A percentile compares a stretch with the other conserved stretches of the same genome.
Evolutionary conservation across 371 early-diverging fungal genomes (phyloP).

Genomic region (Catenaria anguillulae): DNA sequence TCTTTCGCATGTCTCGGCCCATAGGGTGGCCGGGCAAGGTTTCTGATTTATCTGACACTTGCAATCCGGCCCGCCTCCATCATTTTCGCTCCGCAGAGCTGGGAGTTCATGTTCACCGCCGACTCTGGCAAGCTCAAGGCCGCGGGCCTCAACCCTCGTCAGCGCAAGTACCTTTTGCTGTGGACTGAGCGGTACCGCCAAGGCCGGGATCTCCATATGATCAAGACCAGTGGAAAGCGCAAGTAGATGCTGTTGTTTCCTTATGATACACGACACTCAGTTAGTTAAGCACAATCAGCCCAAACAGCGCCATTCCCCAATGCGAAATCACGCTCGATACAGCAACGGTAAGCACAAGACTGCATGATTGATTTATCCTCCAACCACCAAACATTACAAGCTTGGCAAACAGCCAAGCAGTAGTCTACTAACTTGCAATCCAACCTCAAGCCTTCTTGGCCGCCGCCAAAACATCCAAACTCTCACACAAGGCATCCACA

Average conservation of each 20-base stretch:
- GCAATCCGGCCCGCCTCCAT: not conserved
- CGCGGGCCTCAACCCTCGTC: slow-evolving; percentile 3
- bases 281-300: no score
- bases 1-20: no score
- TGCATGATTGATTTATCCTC: no score
- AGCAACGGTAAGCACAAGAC: no score
- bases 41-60: no score
- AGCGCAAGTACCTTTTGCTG: slow-evolving; percentile 5
- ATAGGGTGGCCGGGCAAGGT: no score
- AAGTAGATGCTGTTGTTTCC: not conserved
- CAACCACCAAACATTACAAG: no score
- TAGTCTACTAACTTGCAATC: not conserved
- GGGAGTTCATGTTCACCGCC: slow-evolving; percentile 2
- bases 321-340: no score
- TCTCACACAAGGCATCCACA: slow-evolving; percentile 4
- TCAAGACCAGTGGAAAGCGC: slow-evolving; percentile 4
- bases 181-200: slow-evolving; percentile 6
- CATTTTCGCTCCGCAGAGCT: not conserved
- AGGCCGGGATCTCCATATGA: not conserved
- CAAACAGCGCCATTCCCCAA: no score
- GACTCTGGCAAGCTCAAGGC: not conserved
- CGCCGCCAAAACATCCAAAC: not conserved
- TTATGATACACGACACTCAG: no score
- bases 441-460: not conserved
- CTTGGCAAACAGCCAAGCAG: no score